These are phyloP conservation scores for Sesbania bispinosa DNA, from an alignment of 306 rosid genomes.

Conservation along the genomic window DNA sequence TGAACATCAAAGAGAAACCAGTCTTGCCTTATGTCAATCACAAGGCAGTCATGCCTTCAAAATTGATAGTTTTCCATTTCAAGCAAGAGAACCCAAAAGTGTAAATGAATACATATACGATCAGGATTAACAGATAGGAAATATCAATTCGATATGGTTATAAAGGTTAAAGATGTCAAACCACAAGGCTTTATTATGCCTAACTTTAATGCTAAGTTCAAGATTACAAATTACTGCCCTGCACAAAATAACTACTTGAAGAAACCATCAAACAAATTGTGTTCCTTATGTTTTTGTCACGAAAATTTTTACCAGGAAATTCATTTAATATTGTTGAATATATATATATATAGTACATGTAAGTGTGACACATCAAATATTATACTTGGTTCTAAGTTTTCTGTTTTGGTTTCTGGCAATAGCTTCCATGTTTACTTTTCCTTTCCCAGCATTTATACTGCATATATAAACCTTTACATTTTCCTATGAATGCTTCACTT, in stretches of 20 bases:
- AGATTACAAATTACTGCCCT: not conserved
- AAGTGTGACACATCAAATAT: not conserved
- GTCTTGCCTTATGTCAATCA: not conserved
- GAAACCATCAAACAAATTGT: not conserved
- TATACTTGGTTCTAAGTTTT: not conserved
- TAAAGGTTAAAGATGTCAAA: not conserved
- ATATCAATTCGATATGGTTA: not conserved
- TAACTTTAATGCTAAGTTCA: not conserved
- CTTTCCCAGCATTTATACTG: not conserved
- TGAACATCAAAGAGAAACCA: not conserved
- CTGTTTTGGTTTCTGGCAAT: not conserved
- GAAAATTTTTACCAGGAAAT: not conserved
- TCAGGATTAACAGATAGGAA: not conserved
- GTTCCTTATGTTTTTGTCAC: not conserved
- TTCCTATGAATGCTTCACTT: not conserved
- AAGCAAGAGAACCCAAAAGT: not conserved
- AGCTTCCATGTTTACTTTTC: not conserved
- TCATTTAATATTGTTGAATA: constrained; percentile 8
- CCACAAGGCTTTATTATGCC: not conserved
- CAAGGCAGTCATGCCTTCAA: not conserved
- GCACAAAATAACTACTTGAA: not conserved
- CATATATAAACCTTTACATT: not conserved
- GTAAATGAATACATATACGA: not conserved
- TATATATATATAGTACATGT: not conserved
- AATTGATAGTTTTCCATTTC: not conserved